A percentile compares a stretch with the other conserved stretches of the same genome.
phyloP scores from a whole-genome alignment of 306 rosid genomes.

The Lathyrus sativus region DNA sequence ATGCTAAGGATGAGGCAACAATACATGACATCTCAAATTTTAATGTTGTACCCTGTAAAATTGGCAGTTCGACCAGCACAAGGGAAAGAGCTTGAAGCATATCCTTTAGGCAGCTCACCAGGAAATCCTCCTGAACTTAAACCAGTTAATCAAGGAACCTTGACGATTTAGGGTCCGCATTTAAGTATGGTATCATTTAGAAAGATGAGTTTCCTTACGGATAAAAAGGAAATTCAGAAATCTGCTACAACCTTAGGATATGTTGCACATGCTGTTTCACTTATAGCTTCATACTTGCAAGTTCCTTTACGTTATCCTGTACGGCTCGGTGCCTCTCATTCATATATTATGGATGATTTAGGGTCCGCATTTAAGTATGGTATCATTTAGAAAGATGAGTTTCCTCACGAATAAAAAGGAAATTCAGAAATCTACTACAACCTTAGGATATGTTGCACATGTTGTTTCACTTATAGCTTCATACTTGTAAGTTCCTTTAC shows the following conservation, averaged over 20 bases:
- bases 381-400: constrained; percentile 78
- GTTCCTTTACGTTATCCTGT: too few species aligned
- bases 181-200: constrained; percentile 80
- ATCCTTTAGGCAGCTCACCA: constrained; percentile 67
- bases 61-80: constrained; percentile 70
- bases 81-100: constrained; percentile 93
- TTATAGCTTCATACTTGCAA: too few species aligned
- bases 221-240: constrained; percentile 87
- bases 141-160: constrained; percentile 68
- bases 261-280: constrained; percentile 88
- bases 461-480: constrained; percentile 86
- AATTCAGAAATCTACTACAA: constrained; percentile 83
- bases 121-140: constrained; percentile 67
- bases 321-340: too few species aligned
- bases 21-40: constrained; percentile 77
- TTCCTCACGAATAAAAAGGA: constrained; percentile 93
- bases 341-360: too few species aligned
- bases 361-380: constrained; percentile 80
- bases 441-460: constrained; percentile 89
- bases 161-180: constrained; percentile 85
- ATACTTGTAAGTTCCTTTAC: constrained; percentile 83
- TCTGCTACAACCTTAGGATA: constrained; percentile 95
- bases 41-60: constrained; percentile 85
- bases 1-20: constrained; percentile 78
- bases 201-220: constrained; percentile 81